Evolutionary conservation across 2,329 filamentous ascomycete species (phyloP), one percentile per base, ranked within the genome.

Genomic region (Whalleya microplaca): DNA sequence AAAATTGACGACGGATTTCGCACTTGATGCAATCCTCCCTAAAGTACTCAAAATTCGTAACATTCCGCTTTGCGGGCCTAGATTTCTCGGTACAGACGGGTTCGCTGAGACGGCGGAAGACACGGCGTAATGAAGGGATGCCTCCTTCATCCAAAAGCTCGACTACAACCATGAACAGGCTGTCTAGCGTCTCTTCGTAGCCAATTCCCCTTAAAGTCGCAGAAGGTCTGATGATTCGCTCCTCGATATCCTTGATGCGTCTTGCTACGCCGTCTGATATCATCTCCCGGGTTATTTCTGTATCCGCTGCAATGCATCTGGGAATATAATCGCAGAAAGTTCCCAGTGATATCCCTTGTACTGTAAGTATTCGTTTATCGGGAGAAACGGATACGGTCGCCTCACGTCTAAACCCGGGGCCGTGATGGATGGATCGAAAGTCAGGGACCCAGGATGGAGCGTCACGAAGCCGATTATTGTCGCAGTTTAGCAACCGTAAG

Each of bases 381-480:
- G 41, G n/a, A 0, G 65, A 64, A 10, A 67, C 14, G 1, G 14
- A 20, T 8, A 60, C 20, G 10, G 23, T 40, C 40, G 44, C 3
- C 16, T 45, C 47, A 19, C 21, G 21, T 1, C 14, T 21, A 12
- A 44, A 10, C 8, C 44, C 14, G 16, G 2, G 7, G 1, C 41
- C 40, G 18, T n/a, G 10, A 19, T 23, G 37, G 2, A 55, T 1
- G 19, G 48, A 19, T 2, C 63, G 63, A 19, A 66, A 66, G 29
- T 64, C 65, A 7, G 63, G 51, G 27, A 66, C 62, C 64, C 64
- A 67, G 3, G 63, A 66, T 3, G 64, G 65, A 2, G 62, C 58
- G 2, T 47, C 41, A 19, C 42, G 51, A 3, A 62, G 50, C 4
- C 51, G 2, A 16, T 37, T 43, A 1, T 19, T 16, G 0, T 2